Evolutionary conservation across 169 alveolate genomes (phyloP), one percentile per base, ranked within the genome.

Genomic region (Plasmodium inui): DNA sequence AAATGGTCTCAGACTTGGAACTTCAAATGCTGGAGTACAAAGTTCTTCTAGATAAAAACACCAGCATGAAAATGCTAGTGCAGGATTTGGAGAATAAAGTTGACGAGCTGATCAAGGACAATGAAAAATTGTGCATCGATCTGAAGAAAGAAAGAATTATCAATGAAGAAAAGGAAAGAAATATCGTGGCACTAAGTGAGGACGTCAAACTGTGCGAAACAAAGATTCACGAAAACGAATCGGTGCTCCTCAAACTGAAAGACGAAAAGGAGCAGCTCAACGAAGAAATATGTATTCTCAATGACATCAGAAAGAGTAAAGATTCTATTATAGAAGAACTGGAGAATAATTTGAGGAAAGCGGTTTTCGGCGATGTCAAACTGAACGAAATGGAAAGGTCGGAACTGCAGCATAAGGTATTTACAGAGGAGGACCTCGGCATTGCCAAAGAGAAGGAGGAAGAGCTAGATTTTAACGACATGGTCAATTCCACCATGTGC

Each of bases 31-130:
- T 91, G 57, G 95, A 91, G 83, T 91, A 91, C 32, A 91, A 91
- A 81, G 95, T 91, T 5, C 41, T 91, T 22, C 41, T 91, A 57
- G 95, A 91, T 82, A 91, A 91, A 91, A 91, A 91, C 76, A 91
- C 95, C 9, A 91, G 95, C 26, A 91, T 91, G 95, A 91, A 91
- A 55, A 82, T 91, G 92, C 37, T 82, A 53, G 83, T 91, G 34
- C 95, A 91, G 50, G 95, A 91, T 67, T 91, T 82, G 41, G 95
- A 91, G 74, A 82, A 71, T 91, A 91, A 91, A 91, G 71, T 91
- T 46, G 92, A 91, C 34, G 95, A 91, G 14, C 78, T 91, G 10
- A 81, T 91, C 50, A 91, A 91, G 76, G 95, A 91, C 83, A 91
- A 91, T 82, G 95, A 91, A 91, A 91, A 91, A 26, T 46, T 80